Base-by-base conservation (phyloP, 2,329 filamentous ascomycete species). In the Aspergillus sp. region DNA sequence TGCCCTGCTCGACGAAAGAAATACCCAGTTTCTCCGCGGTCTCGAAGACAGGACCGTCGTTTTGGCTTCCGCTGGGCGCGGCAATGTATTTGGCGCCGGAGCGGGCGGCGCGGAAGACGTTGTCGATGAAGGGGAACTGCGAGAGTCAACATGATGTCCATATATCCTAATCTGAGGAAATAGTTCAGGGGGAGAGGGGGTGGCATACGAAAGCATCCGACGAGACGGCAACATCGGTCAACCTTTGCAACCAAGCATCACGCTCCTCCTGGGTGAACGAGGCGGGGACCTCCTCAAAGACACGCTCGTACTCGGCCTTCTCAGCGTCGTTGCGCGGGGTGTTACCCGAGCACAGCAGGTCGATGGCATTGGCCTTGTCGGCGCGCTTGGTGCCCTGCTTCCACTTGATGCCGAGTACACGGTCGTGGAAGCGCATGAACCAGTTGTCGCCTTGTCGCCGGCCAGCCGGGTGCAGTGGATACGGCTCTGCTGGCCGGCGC, bases 381-480 rank as follows among this genome's bases (percentile, higher is more conserved):
- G 93, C 80, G 48, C 93, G 83, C 82, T 97, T 97, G 64, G 86
- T 88, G 60, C 93, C 91, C 75, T 93, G 91, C 80, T 95, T 96
- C 88, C 89, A 98, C 75, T 91, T 87, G 67, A 98, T 85, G 63
- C 75, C 78, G 43, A 97, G 78, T 8, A 93, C 87, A 45, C 88
- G 85, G 58, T 88, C 84, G 75, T 96, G 87, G 82, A 97, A 97
- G 62, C 93, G 86, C 78, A 98, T 86, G 93, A 91, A 98, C 91
- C 91, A 97, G 78, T 94, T 96, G 72, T 98, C 93, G 42, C 88
- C 78, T 98, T 98, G 76, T 97, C 91, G 50, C 93, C 93, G 7
- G 93, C 93, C 44, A 98, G 81, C 56, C 93, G 85, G 38, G 93
- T 98, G 81, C 93, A 98, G 79, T 98, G 93, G 59, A 98, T 98